phyloP scores from a whole-genome alignment of 1,284 basidiomycete genomes.

The Apiotrichum akiyoshidainum region DNA sequence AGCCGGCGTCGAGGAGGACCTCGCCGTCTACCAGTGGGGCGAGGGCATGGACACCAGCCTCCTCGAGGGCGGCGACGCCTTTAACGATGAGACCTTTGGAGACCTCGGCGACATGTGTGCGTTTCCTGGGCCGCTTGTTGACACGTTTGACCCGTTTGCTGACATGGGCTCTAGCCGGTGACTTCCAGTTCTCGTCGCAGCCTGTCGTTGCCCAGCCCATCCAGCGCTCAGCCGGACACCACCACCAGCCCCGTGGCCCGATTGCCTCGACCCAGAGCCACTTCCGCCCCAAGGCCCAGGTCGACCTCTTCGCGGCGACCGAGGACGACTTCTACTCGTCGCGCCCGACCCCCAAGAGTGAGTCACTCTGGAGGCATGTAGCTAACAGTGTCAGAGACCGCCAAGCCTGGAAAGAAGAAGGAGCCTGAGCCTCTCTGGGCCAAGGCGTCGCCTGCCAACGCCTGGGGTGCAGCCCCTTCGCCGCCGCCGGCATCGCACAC shows the following conservation, averaged over 20 bases:
- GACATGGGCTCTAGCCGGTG: slow-evolving; percentile 62
- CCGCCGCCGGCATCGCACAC: slow-evolving; percentile 2
- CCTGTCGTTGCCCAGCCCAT: slow-evolving; percentile 10
- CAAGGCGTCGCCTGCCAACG: slow-evolving; percentile 38
- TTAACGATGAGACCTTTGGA: slow-evolving; percentile 97
- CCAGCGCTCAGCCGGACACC: slow-evolving; percentile 18
- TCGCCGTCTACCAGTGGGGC: slow-evolving; percentile 56
- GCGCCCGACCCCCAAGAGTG: slow-evolving; percentile 35
- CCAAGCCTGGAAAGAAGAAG: slow-evolving; percentile 23
- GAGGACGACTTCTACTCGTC: slow-evolving; percentile 51
- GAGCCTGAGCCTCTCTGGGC: slow-evolving; percentile 30
- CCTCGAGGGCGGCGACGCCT: slow-evolving; percentile 81
- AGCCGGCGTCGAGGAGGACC: slow-evolving; percentile 61
- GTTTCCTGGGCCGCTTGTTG: slow-evolving; percentile 26
- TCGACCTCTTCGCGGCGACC: slow-evolving; percentile 48
- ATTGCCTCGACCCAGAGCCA: slow-evolving; percentile 43
- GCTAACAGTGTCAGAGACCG: slow-evolving; percentile 6
- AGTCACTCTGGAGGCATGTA: slow-evolving; percentile 1
- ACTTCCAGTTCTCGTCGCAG: slow-evolving; percentile 75
- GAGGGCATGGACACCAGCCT: slow-evolving; percentile 87
- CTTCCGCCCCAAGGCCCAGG: slow-evolving; percentile 39
- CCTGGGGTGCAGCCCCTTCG: slow-evolving; percentile 51
- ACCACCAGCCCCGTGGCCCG: slow-evolving; percentile 19
- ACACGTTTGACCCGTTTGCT: neutral
- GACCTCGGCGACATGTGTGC: slow-evolving; percentile 64